Percentiles rank a stretch among this genome's conserved stretches.
phyloP scores from a whole-genome alignment of 371 early-diverging fungal species.

The Rhizopus stolonifer region DNA sequence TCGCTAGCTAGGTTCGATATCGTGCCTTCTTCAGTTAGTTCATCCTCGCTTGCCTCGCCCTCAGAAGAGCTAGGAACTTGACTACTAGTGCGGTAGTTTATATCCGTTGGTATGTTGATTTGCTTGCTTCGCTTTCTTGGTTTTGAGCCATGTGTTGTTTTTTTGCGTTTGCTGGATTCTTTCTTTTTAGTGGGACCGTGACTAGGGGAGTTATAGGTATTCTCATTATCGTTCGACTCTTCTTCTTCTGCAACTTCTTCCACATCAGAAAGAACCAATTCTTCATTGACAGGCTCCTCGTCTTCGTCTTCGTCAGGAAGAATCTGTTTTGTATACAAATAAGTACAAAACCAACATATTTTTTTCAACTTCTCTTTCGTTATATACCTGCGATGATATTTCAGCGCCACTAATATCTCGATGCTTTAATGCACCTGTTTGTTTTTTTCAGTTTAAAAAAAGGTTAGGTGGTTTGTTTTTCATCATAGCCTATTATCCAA shows the following conservation, averaged over 20 bases:
- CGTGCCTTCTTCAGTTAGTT: neutral
- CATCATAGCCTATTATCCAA: neutral
- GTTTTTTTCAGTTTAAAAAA: neutral
- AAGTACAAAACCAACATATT: neutral
- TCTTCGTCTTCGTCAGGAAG: constrained; percentile 22
- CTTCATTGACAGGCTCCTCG: neutral
- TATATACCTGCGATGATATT: constrained; percentile 69
- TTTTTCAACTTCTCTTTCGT: neutral
- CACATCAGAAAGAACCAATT: neutral
- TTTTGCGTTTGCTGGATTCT: neutral
- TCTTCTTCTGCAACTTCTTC: neutral
- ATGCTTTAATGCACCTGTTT: constrained; percentile 66
- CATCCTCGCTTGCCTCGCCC: constrained; percentile 10
- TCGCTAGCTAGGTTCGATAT: neutral
- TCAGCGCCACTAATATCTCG: constrained; percentile 71
- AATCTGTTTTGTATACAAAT: constrained; percentile 10
- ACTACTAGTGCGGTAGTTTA: constrained; percentile 11
- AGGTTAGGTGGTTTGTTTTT: too few relatives aligned
- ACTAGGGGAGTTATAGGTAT: neutral
- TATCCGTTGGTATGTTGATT: neutral
- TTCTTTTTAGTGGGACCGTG: neutral
- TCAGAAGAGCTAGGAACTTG: constrained; percentile 20
- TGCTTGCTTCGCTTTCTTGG: constrained; percentile 1
- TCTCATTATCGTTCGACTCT: neutral
- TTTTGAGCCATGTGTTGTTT: too few relatives aligned